These are phyloP conservation scores for Leccinum pellstonianum DNA, from an alignment of 768 basidiomycete genomes.

Conservation along the genomic window DNA sequence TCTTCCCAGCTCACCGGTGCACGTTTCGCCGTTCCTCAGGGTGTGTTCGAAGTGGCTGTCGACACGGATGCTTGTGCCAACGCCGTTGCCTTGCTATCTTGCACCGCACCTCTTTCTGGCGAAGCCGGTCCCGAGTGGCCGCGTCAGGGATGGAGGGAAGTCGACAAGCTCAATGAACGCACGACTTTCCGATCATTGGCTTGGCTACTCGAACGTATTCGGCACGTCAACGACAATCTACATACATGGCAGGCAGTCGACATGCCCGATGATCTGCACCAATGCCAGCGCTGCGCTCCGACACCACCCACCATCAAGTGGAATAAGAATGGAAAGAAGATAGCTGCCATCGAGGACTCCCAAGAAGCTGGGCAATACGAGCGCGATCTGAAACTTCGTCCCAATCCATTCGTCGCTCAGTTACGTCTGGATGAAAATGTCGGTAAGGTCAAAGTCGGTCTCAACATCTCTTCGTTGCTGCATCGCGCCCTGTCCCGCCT, in stretches of 20 bases:
- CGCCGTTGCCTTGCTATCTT: constrained; percentile 78
- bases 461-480: constrained; percentile 83
- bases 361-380: constrained; percentile 89
- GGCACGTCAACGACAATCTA: constrained; percentile 66
- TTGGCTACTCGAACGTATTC: constrained; percentile 85
- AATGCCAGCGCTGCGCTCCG: constrained; percentile 84
- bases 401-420: constrained; percentile 84
- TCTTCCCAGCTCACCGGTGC: constrained; percentile 55
- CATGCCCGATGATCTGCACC: constrained; percentile 42
- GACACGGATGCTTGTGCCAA: constrained; percentile 64
- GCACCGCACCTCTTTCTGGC: constrained; percentile 66
- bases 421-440: constrained; percentile 60
- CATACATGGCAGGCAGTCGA: constrained; percentile 64
- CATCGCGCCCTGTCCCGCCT: constrained; percentile 84
- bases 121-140: constrained; percentile 83
- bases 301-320: constrained; percentile 73
- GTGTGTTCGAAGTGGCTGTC: constrained; percentile 48
- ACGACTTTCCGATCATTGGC: constrained; percentile 76
- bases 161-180: constrained; percentile 86
- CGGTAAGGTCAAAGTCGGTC: constrained; percentile 78
- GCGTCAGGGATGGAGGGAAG: constrained; percentile 65
- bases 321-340: constrained; percentile 56
- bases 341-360: constrained; percentile 77
- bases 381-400: constrained; percentile 80
- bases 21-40: constrained; percentile 61